Base-by-base conservation (phyloP, 2,329 filamentous ascomycete species). In the Herpotrichia juniperi region DNA sequence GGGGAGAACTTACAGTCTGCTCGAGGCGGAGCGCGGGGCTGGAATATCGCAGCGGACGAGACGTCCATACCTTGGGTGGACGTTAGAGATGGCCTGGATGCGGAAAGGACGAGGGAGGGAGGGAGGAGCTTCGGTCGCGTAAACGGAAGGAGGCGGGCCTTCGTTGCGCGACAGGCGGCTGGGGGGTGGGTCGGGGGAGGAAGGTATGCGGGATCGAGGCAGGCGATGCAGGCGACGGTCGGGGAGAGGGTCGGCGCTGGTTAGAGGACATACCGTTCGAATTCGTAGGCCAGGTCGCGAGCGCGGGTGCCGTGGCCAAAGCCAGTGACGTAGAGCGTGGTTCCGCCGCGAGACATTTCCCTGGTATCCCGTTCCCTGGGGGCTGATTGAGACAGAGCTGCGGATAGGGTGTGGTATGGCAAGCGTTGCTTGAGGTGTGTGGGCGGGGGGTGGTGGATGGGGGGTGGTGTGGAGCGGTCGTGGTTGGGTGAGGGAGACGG, bases 201-300 rank as follows among this genome's bases (percentile, higher is more conserved):
- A 47, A 30, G 40, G 53, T 46, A 42, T 52, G 9, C 21, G 22
- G 39, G 37, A 17, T 49, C 35, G 53, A 50, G 17, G 58, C 34
- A 51, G 50, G 46, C 40, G 61, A 58, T 53, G 58, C 61, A 59
- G 57, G 44, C 53, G 64, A 62, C 64, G 67, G 61, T 66, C 43
- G 51, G 19, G 70, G 30, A 16, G 30, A 30, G 53, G 56, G 67
- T 67, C 72, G 67, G 67, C 71, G 72, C 24, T 56, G 21, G n/a
- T 28, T 80, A 79, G 81, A 78, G 83, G 84, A 96, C 93, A 87
- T 96, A 97, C 91, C 93, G 92, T 93, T 97, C 93, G 90, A 97
- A 97, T 85, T 97, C 93, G 90, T 96, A 97, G 83, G 93, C 92
- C 78, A 97, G 90, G 84, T 99, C 93, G 87, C 94, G 91, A 78